Evolutionary conservation across 805 yeast species (phyloP).

Genomic region (Candida ulmi): DNA sequence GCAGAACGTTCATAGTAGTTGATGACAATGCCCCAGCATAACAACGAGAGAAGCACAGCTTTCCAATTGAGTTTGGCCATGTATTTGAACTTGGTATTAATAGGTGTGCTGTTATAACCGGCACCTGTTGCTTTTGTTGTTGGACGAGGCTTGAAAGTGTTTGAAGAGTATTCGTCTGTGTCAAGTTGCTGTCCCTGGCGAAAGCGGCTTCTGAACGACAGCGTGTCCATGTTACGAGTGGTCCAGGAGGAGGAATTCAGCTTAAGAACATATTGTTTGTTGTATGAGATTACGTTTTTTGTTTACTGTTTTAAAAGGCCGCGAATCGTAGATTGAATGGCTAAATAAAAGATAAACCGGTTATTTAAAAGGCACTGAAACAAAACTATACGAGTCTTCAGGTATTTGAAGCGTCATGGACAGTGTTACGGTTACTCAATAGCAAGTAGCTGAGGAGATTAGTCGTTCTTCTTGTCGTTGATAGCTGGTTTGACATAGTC

Average conservation of each 20-base stretch:
- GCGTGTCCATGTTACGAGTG: not conserved
- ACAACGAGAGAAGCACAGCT: constrained; percentile 8
- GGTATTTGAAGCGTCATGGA: no score
- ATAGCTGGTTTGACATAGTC: no score
- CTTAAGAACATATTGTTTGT: not conserved
- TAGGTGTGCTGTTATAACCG: not conserved
- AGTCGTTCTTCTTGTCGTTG: no score
- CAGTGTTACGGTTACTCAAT: no score
- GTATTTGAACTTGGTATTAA: not conserved
- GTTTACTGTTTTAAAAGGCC: no score
- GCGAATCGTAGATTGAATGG: no score
- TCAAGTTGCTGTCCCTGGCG: not conserved
- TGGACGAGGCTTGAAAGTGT: not conserved
- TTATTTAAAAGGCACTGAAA: no score
- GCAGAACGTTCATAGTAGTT: constrained; percentile 50
- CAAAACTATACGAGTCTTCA: no score
- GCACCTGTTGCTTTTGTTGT: not conserved
- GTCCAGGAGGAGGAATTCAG: no score
- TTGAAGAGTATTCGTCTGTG: not conserved
- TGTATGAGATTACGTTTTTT: no score
- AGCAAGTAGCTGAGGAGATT: no score
- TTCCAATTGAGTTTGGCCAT: constrained; percentile 8
- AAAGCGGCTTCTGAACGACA: constrained; percentile 2
- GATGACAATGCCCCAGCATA: constrained; percentile 39
- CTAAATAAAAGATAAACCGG: no score